Evolutionary conservation across 2,329 filamentous ascomycete genomes (phyloP).

Genomic region (Fusarium goolgardi): DNA sequence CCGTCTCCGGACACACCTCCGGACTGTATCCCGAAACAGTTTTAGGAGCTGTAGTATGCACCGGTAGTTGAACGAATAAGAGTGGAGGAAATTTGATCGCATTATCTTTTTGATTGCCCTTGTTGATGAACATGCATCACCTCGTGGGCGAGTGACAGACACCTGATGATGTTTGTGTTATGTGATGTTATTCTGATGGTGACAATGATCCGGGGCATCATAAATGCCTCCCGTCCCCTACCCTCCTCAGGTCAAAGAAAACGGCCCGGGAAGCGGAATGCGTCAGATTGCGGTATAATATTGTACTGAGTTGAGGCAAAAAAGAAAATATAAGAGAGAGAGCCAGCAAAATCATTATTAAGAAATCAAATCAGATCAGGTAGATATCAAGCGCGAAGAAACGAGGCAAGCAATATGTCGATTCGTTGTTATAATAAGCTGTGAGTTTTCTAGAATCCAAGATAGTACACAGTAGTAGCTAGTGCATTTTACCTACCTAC

Average conservation of each 20-base stretch:
- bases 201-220: constrained; percentile 10
- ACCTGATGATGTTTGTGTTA: constrained; percentile 26
- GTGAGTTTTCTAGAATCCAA: neutral
- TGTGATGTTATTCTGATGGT: constrained; percentile 10
- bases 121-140: constrained; percentile 21
- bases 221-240: constrained; percentile 23
- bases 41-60: constrained; percentile 18
- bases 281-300: constrained; percentile 38
- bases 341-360: neutral
- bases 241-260: constrained; percentile 28
- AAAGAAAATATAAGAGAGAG: constrained; percentile 10
- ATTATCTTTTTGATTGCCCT: constrained; percentile 13
- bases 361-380: neutral
- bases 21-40: constrained; percentile 35
- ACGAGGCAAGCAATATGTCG: neutral
- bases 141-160: constrained; percentile 32
- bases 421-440: neutral
- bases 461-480: neutral
- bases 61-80: constrained; percentile 20
- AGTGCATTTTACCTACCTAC: neutral
- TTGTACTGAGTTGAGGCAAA: constrained; percentile 8
- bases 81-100: constrained; percentile 31
- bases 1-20: constrained; percentile 38
- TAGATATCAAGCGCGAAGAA: neutral
- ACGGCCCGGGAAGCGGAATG: constrained; percentile 35